phyloP scores from a whole-genome alignment of 192 early-diverging fungal genomes.

The Coemansia sp. region DNA sequence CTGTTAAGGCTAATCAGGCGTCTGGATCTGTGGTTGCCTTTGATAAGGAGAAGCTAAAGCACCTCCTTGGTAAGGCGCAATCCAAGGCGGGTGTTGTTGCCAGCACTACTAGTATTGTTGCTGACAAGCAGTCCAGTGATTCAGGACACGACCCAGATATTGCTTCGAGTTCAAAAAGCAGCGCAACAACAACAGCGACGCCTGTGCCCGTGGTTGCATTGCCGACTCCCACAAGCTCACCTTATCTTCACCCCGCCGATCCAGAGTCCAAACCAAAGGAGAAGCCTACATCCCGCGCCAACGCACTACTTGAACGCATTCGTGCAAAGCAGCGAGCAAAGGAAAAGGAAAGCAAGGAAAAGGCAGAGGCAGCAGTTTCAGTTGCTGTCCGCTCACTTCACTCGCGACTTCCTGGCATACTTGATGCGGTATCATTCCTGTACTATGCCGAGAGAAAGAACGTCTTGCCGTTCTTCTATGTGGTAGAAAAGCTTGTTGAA shows the following conservation, averaged over 20 bases:
- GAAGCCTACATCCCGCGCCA: constrained; percentile 10
- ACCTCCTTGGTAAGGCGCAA: constrained; percentile 20
- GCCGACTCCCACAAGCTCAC: constrained; percentile 34
- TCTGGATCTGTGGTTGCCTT: constrained; percentile 23
- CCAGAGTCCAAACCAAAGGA: constrained; percentile 6
- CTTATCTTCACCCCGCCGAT: constrained; percentile 4
- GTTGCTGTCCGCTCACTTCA: constrained; percentile 37
- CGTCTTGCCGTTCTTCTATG: constrained; percentile 32
- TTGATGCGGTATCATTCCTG: constrained; percentile 46
- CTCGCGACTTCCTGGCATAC: constrained; percentile 41
- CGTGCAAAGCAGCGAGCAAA: constrained; percentile 50
- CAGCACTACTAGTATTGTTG: neutral
- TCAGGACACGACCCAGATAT: neutral
- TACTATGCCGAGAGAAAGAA: constrained; percentile 46
- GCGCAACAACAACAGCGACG: neutral
- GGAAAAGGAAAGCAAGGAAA: constrained; percentile 10
- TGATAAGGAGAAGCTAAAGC: constrained; percentile 34
- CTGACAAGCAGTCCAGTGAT: neutral
- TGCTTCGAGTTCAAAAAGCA: neutral
- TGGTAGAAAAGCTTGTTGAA: constrained; percentile 46
- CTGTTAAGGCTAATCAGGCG: neutral
- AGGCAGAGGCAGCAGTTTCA: neutral
- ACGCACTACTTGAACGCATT: constrained; percentile 48
- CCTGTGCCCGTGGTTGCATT: constrained; percentile 2
- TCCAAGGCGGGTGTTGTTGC: neutral